Evolutionary conservation across 2,329 filamentous ascomycete species (phyloP), one percentile per base, ranked within the genome.

Genomic region (Verticillium tricorpus): DNA sequence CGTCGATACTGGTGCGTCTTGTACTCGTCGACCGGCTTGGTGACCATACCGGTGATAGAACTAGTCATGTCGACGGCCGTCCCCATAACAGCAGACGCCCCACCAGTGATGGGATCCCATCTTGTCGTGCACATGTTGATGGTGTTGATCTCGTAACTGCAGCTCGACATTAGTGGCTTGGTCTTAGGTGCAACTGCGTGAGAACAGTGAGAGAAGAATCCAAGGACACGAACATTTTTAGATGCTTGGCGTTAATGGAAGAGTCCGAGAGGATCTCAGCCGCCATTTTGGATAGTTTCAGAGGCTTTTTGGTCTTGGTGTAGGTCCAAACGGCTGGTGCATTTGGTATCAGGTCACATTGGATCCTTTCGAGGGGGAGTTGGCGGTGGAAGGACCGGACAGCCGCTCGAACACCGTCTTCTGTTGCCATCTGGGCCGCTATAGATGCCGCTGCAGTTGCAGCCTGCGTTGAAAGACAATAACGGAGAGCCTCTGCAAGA

Each of bases 291-390:
- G 45, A 80, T 0, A 90, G 82, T 69, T 90, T 93, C 14, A 96
- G 76, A 1, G 81, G 81, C n/a, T 89, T 81, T 62, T 89, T 79
- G 0, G 87, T 91, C 50, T 86, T 81, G 67, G 86, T 87, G 7
- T 95, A 78, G 28, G 87, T 83, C 92, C 92, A 96, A 0, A 89
- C 87, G 0, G 93, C 93, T 1, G 85, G 82, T 40, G 86, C 82
- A 58, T 82, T 83, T 0, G 91, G 90, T 31, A 86, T 82, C 28
- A 96, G 69, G 8, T 84, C 82, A 72, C 92, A 96, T 61, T 89
- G 81, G 63, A 95, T 70, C n/a, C 79, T 79, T 63, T 90, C 84
- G 5, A 88, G 72, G 58, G 89, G 78, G 0, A 96, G 76, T 60
- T 89, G 85, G 17, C 84, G 82, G 68, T 93, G 89, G 67, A 94